These are phyloP conservation scores for Fusarium sublunatum DNA, from an alignment of 2,329 filamentous ascomycete genomes.

Conservation along the genomic window DNA sequence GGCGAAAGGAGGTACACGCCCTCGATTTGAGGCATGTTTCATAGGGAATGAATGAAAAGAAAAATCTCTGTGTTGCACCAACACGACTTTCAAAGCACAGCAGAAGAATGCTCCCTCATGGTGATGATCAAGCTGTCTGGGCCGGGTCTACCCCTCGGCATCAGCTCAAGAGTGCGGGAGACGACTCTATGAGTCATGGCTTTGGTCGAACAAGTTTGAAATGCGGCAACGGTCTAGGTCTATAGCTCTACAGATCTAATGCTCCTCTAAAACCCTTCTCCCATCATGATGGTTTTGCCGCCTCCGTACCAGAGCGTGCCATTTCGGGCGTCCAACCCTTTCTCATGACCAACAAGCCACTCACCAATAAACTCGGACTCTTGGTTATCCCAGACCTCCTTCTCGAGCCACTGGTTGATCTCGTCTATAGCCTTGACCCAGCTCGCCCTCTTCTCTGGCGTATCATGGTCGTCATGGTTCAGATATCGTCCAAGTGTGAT, in stretches of 20 bases:
- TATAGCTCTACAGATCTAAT: conserved; percentile 25
- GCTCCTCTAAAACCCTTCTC: conserved; percentile 67
- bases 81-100: conserved; percentile 27
- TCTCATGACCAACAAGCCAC: conserved; percentile 90
- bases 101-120: conserved; percentile 4
- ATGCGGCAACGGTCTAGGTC: conserved; percentile 18
- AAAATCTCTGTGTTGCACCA: conserved; percentile 47
- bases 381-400: conserved; percentile 73
- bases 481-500: conserved; percentile 88
- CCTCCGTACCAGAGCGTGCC: conserved; percentile 90
- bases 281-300: conserved; percentile 74
- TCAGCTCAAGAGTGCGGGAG: conserved; percentile 2
- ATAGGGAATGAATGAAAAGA: conserved; percentile 58
- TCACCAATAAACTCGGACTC: conserved; percentile 67
- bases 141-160: conserved; percentile 17
- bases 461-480: conserved; percentile 70
- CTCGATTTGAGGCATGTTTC: conserved; percentile 57
- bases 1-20: conserved; percentile 61
- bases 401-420: conserved; percentile 80
- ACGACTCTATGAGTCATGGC: conserved; percentile 7
- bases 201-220: conserved; percentile 14
- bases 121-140: conserved; percentile 11
- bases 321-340: conserved; percentile 78
- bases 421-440: conserved; percentile 78
- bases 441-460: conserved; percentile 66